These are phyloP conservation scores for Boletus coccyginus DNA, from an alignment of 768 basidiomycete genomes.

Conservation along the genomic window DNA sequence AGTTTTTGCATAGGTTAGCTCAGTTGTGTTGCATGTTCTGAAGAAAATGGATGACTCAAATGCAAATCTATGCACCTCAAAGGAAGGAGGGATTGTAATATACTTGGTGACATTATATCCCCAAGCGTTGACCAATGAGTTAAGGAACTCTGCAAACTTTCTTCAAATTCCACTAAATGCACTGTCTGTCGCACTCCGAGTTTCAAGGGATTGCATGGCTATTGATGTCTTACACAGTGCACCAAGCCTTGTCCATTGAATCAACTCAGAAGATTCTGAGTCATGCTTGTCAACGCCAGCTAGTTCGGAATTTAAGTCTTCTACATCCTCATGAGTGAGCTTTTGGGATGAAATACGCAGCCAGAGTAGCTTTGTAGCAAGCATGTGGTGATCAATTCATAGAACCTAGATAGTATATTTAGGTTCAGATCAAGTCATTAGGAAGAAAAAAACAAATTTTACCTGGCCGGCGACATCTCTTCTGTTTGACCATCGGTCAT, in stretches of 20 bases:
- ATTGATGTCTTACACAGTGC: not conserved
- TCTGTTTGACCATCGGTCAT: not conserved
- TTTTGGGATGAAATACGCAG: not conserved
- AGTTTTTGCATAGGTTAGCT: no score
- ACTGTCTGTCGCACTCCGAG: not conserved
- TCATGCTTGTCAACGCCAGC: no score
- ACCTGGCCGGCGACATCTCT: no score
- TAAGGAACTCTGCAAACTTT: not conserved
- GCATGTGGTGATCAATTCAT: conserved; percentile 8
- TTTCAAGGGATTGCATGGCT: not conserved
- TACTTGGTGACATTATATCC: not conserved
- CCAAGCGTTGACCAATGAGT: not conserved
- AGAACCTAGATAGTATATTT: no score
- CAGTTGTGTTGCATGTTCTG: no score
- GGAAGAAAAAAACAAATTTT: no score
- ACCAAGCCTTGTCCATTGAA: no score
- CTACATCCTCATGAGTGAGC: no score
- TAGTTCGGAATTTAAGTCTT: no score
- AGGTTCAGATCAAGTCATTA: no score
- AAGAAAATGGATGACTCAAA: not conserved
- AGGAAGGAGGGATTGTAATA: not conserved
- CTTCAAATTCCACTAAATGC: not conserved
- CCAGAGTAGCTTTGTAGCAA: conserved; percentile 5
- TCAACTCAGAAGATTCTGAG: no score
- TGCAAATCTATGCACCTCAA: no score